Base-by-base conservation (phyloP, 164 flowering plant species). In the Vitis labrusca region DNA sequence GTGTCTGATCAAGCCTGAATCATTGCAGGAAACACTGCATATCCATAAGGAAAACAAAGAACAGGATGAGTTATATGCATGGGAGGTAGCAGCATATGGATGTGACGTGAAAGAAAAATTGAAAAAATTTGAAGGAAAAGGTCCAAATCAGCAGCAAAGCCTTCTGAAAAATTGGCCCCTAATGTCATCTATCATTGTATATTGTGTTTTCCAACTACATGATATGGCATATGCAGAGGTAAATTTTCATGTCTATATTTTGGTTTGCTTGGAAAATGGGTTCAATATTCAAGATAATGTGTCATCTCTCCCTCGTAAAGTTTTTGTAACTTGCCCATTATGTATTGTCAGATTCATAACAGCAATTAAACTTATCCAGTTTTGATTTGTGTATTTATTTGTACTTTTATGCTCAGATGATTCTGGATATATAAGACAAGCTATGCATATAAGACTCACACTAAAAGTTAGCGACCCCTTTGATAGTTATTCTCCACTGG, bases 151-250 rank as follows among this genome's bases (percentile, higher is more conserved):
- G 56, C 44, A 73, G 48, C 10, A 56, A 59, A 83, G 74, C 71
- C 86, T 89, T 19, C 48, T 83, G 2, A 82, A 65, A 66, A 87
- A 89, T 64, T 80, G 93, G 89, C 85, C 88, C 49, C 64, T 87
- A 14, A 82, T 89, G 82, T 85, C 93, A 9, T 51, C 85, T 50
- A 84, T 89, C 57, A 75, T 85, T 54, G 88, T 82, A 1, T 89
- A 84, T 32, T 83, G 90, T 65, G 74, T 87, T 58, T 85, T 84
- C 78, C 77, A 77, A 48, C 88, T 89, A 69, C 90, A 88, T 72
- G 88, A 86, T 50, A 86, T 84, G 77, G 93, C 91, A 59, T 87
- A 85, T 37, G 14, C 83, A 13, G 92, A 88, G 87, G 92, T 86
- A 75, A 65, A 5, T 49, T 37, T 37, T 37, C 44, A 37, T 37